Conservation (phyloP, 1,284 basidiomycete species). For the Fomes fomentarius region DNA sequence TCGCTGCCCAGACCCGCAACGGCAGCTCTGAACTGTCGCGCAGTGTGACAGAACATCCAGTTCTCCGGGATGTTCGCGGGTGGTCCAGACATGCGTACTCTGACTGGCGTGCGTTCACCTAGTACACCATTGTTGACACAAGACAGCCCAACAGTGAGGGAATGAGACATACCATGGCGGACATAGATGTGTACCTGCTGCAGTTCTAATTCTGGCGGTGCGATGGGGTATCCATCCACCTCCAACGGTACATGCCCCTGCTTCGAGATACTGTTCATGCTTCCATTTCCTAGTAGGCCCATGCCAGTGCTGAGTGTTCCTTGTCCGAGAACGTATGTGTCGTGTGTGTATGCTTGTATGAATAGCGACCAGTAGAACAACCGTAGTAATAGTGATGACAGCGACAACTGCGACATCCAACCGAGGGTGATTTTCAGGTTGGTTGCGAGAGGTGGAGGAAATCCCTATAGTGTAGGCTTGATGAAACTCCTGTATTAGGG, state of each 20-base stretch:
- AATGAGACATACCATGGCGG: constrained; percentile 62
- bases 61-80: constrained; percentile 70
- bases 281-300: constrained; percentile 10
- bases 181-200: constrained; percentile 78
- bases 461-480: too few relatives aligned
- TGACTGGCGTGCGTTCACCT: constrained; percentile 79
- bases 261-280: background rate
- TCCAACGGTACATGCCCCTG: constrained; percentile 48
- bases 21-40: constrained; percentile 54
- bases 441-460: too few relatives aligned
- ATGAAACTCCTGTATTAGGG: background rate
- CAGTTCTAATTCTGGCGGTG: constrained; percentile 58
- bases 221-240: constrained; percentile 59
- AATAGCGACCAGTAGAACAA: constrained; percentile 19
- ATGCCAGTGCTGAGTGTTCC: background rate
- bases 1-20: constrained; percentile 39
- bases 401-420: constrained; percentile 17
- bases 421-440: background rate
- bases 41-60: constrained; percentile 71
- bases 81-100: constrained; percentile 59
- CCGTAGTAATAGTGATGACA: constrained; percentile 12
- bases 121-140: too few relatives aligned
- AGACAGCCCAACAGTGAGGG: background rate
- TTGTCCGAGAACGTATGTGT: constrained; percentile 4
- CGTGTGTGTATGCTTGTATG: constrained; percentile 12